phyloP scores from a whole-genome alignment of 169 alveolate genomes.

The Plasmodium billcollinsi region DNA sequence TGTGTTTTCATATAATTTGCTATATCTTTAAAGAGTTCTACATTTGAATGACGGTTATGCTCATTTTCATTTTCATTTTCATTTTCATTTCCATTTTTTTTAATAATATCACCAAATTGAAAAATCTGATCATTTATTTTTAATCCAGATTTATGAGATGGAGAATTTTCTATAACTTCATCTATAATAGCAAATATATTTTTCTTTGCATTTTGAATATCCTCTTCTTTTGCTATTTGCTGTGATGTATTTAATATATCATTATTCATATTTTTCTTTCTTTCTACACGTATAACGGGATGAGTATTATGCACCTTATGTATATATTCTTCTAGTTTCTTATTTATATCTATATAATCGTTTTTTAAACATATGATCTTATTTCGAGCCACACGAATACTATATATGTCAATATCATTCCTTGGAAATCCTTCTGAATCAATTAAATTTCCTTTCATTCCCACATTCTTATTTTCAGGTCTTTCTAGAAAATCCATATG shows the following conservation, averaged over 20 bases:
- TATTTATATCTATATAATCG: slow-evolving; percentile 73
- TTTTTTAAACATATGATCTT: slow-evolving; percentile 79
- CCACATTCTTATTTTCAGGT: slow-evolving; percentile 82
- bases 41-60: neutral
- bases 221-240: neutral
- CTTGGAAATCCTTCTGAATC: slow-evolving; percentile 84
- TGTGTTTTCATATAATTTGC: slow-evolving; percentile 17
- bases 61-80: slow-evolving; percentile 4
- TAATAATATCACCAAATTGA: slow-evolving; percentile 48
- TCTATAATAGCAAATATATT: slow-evolving; percentile 56
- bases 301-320: slow-evolving; percentile 44
- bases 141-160: slow-evolving; percentile 61
- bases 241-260: neutral
- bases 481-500: slow-evolving; percentile 78
- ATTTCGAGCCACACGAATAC: slow-evolving; percentile 82
- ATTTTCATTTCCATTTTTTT: slow-evolving; percentile 1
- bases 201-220: slow-evolving; percentile 29
- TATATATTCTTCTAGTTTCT: slow-evolving; percentile 51
- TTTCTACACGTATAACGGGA: slow-evolving; percentile 54
- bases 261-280: slow-evolving; percentile 5
- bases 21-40: slow-evolving; percentile 12
- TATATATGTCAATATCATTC: slow-evolving; percentile 82
- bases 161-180: slow-evolving; percentile 60
- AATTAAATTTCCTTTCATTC: slow-evolving; percentile 80
- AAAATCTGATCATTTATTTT: slow-evolving; percentile 22